Evolutionary conservation across 1,139 yeast genomes (phyloP).

Genomic region (Pneumocystis wakefieldiae): DNA sequence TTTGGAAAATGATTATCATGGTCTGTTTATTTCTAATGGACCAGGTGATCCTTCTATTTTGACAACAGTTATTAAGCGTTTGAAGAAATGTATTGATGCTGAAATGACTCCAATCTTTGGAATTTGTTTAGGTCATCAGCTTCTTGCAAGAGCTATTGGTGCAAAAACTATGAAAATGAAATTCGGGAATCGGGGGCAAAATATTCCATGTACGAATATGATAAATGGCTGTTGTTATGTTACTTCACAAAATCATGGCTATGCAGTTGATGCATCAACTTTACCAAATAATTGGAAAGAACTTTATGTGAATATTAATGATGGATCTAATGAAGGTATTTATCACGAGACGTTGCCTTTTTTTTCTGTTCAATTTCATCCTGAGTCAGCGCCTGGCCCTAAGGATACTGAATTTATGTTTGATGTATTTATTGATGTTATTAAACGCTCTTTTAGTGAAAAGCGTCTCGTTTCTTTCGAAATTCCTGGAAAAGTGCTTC

Average conservation of each 20-base stretch:
- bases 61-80: slow-evolving; percentile 45
- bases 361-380: slow-evolving; percentile 99
- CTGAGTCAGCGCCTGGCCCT: slow-evolving; percentile 99
- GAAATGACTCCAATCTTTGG: slow-evolving; percentile 33
- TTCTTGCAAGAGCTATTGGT: slow-evolving; percentile 90
- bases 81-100: slow-evolving; percentile 41
- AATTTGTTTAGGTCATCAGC: slow-evolving; percentile 96
- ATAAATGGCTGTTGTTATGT: slow-evolving; percentile 94
- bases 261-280: slow-evolving; percentile 75
- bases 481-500: slow-evolving; percentile 81
- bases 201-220: slow-evolving; percentile 91
- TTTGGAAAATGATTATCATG: slow-evolving; percentile 60
- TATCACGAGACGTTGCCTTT: slow-evolving; percentile 75
- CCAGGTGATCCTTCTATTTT: slow-evolving; percentile 97
- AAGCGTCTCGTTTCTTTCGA: slow-evolving; percentile 54
- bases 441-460: slow-evolving; percentile 38
- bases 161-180: slow-evolving; percentile 82
- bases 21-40: slow-evolving; percentile 92
- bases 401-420: slow-evolving; percentile 95
- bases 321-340: slow-evolving; percentile 97
- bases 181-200: slow-evolving; percentile 99
- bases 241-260: slow-evolving; percentile 98
- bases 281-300: slow-evolving; percentile 74
- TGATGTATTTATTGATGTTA: slow-evolving; percentile 79
- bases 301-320: slow-evolving; percentile 88